Evolutionary conservation across 441 rosid species (phyloP).

Genomic region (Raphanus hybrid): DNA sequence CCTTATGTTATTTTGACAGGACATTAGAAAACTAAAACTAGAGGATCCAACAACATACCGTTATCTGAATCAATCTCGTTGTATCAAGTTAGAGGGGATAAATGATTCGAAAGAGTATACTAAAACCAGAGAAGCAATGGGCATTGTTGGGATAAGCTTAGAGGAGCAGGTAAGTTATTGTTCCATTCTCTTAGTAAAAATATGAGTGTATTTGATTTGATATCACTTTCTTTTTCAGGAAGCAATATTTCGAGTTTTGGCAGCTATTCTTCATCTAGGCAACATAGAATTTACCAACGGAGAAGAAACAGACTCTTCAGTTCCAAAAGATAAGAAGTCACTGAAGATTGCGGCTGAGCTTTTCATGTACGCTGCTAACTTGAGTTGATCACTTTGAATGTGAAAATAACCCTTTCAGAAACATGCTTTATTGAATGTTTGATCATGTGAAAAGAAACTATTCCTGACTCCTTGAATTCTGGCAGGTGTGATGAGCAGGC

Average conservation of each 20-base stretch:
- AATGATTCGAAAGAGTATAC: constrained; percentile 82
- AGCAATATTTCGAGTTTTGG: constrained; percentile 81
- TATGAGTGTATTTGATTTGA: constrained; percentile 30
- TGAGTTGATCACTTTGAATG: constrained; percentile 15
- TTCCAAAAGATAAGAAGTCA: constrained; percentile 80
- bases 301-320: constrained; percentile 80
- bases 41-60: constrained; percentile 79
- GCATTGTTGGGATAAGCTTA: constrained; percentile 83
- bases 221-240: constrained; percentile 55
- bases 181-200: constrained; percentile 14
- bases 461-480: constrained; percentile 34
- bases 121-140: constrained; percentile 91
- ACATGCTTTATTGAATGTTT: no score
- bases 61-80: constrained; percentile 89
- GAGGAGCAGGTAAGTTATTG: constrained; percentile 76
- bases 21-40: constrained; percentile 61
- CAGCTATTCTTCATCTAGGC: constrained; percentile 90
- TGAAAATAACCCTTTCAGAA: not conserved
- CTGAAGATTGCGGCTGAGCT: constrained; percentile 82
- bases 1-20: constrained; percentile 52
- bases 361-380: constrained; percentile 56
- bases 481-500: constrained; percentile 80
- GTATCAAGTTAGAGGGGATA: constrained; percentile 78
- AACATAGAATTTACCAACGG: constrained; percentile 83
- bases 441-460: no score